Evolutionary conservation across 352 stramenopile species (phyloP).

Genomic region (Globisporangium okanoganense): DNA sequence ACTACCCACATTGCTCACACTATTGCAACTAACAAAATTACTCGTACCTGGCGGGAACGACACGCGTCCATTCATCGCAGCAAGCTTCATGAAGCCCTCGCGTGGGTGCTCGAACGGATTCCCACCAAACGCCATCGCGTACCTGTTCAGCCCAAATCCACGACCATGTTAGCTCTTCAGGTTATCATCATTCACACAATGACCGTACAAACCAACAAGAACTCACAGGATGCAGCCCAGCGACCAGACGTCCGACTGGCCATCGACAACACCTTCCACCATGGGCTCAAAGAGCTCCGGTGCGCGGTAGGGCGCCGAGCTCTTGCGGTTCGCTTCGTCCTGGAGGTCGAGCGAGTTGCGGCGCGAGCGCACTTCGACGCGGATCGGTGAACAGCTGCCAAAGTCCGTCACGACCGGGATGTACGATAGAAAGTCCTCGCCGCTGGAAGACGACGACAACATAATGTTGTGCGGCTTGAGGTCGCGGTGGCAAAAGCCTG

Average conservation of each 20-base stretch:
- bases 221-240: constrained; percentile 78
- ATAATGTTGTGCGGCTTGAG: constrained; percentile 86
- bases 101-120: constrained; percentile 77
- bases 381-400: constrained; percentile 70
- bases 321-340: constrained; percentile 80
- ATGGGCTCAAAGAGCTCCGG: constrained; percentile 82
- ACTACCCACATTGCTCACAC: background rate
- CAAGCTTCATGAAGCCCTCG: constrained; percentile 84
- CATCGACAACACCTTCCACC: constrained; percentile 61
- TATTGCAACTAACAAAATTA: background rate
- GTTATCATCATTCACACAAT: background rate
- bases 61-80: constrained; percentile 74
- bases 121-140: constrained; percentile 81
- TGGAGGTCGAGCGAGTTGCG: constrained; percentile 73
- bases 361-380: constrained; percentile 60
- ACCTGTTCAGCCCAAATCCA: constrained; percentile 28
- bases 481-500: constrained; percentile 81
- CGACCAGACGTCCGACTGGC: constrained; percentile 83
- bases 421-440: constrained; percentile 65
- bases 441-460: constrained; percentile 56
- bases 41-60: constrained; percentile 62
- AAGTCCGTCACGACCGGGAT: constrained; percentile 86
- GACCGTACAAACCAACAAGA: background rate
- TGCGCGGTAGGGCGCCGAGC: constrained; percentile 75
- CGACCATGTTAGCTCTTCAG: background rate